These are phyloP conservation scores for Cadophora sp. DNA, from an alignment of 2,329 filamentous ascomycete species.

Conservation along the genomic window DNA sequence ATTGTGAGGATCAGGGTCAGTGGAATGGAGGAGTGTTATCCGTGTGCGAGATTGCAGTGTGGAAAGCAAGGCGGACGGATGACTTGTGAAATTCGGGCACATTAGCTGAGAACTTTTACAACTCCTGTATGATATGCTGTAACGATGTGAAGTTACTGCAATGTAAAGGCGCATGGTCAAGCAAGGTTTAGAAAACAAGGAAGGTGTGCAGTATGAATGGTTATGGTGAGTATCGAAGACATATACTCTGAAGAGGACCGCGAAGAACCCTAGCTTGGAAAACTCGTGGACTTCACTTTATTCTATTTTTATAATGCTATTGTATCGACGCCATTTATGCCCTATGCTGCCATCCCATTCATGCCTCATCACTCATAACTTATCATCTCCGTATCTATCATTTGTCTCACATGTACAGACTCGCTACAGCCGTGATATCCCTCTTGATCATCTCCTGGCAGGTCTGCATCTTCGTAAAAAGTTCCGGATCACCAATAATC, in stretches of 20 bases:
- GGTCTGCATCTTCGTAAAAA: conserved; percentile 96
- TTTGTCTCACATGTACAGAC: conserved; percentile 76
- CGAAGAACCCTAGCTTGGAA: not conserved
- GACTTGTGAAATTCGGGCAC: no score
- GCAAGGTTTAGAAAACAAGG: no score
- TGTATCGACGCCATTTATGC: not conserved
- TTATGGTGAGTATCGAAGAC: not conserved
- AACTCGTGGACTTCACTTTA: not conserved
- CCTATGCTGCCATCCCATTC: not conserved
- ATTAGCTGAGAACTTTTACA: not conserved
- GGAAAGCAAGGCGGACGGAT: no score
- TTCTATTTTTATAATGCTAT: not conserved
- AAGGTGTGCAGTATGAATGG: no score
- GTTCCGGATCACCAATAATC: conserved; percentile 89
- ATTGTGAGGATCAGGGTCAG: not conserved
- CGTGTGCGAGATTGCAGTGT: no score
- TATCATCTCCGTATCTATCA: not conserved
- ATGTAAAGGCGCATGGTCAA: no score
- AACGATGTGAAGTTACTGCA: no score
- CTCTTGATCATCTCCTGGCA: conserved; percentile 98
- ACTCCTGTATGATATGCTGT: no score
- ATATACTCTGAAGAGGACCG: no score
- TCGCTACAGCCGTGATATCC: conserved; percentile 90
- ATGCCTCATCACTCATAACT: not conserved
- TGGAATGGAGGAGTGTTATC: not conserved